Percentiles rank a stretch among this genome's conserved stretches.
phyloP scores from a whole-genome alignment of 192 early-diverging fungal genomes.

The Obelidium mucronatum region DNA sequence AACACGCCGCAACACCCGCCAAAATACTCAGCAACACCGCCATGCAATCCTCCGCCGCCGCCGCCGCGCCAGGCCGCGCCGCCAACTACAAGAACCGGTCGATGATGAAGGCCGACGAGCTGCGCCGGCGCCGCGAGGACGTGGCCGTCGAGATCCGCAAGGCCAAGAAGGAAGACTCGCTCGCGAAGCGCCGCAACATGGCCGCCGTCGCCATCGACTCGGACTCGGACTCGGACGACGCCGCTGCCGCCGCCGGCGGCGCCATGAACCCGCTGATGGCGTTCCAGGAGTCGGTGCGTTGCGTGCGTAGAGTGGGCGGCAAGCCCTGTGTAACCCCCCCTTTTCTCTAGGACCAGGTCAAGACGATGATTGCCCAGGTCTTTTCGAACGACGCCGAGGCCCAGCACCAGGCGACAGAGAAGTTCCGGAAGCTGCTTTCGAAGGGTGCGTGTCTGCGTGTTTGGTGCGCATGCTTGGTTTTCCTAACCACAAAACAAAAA shows the following conservation, averaged over 20 bases:
- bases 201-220: conserved; percentile 54
- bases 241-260: conserved; percentile 43
- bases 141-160: conserved; percentile 92
- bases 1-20: background rate
- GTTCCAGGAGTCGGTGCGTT: conserved; percentile 1
- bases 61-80: conserved; percentile 1
- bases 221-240: conserved; percentile 69
- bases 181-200: conserved; percentile 93
- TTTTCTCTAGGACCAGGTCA: conserved; percentile 70
- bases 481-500: background rate
- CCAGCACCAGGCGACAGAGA: conserved; percentile 82
- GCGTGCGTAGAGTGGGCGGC: background rate
- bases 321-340: background rate
- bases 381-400: conserved; percentile 79
- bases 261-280: conserved; percentile 3
- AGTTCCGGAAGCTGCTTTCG: conserved; percentile 95
- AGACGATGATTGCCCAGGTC: conserved; percentile 79
- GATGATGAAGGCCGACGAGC: conserved; percentile 87
- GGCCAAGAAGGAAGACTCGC: conserved; percentile 92
- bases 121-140: conserved; percentile 92
- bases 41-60: background rate
- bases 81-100: conserved; percentile 85
- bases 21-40: conserved; percentile 8
- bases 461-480: conserved; percentile 1
- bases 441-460: conserved; percentile 48